phyloP scores from a whole-genome alignment of 2,329 filamentous ascomycete genomes.

The Phialemoniopsis sp. region DNA sequence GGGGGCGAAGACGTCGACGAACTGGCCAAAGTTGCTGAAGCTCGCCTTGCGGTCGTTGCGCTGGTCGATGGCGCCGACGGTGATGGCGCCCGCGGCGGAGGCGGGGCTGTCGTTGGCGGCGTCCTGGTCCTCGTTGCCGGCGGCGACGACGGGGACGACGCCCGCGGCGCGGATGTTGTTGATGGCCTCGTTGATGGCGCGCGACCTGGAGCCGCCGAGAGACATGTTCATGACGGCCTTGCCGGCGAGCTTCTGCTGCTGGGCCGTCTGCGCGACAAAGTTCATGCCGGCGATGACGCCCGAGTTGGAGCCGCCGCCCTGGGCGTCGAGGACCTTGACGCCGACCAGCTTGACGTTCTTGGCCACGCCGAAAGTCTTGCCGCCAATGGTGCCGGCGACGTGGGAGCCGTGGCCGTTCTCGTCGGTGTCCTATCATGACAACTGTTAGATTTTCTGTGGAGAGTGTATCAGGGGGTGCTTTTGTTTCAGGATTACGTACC shows the following conservation, averaged over 20 bases:
- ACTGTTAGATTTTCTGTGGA: constrained; percentile 1
- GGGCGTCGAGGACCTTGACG: constrained; percentile 57
- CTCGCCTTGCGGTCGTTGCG: constrained; percentile 39
- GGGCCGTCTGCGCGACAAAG: constrained; percentile 44
- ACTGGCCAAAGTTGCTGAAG: constrained; percentile 55
- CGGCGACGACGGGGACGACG: constrained; percentile 55
- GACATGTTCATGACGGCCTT: constrained; percentile 63
- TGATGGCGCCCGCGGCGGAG: constrained; percentile 51
- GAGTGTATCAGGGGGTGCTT: background rate
- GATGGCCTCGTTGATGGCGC: constrained; percentile 49
- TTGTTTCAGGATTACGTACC: constrained; percentile 32
- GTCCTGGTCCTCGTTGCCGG: constrained; percentile 53
- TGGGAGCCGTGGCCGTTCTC: constrained; percentile 62
- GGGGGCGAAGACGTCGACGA: constrained; percentile 52
- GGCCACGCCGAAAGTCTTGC: constrained; percentile 57
- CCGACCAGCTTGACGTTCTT: constrained; percentile 50
- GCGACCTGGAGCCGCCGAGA: constrained; percentile 45
- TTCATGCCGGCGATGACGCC: constrained; percentile 57
- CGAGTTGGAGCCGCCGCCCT: constrained; percentile 42
- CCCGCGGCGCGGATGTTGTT: constrained; percentile 42
- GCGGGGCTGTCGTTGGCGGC: constrained; percentile 48
- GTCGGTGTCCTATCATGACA: constrained; percentile 35
- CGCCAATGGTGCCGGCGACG: constrained; percentile 58
- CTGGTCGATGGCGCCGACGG: constrained; percentile 55
- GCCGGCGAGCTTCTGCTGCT: constrained; percentile 33